phyloP scores from a whole-genome alignment of 768 basidiomycete genomes.

The Amanita phalloides region DNA sequence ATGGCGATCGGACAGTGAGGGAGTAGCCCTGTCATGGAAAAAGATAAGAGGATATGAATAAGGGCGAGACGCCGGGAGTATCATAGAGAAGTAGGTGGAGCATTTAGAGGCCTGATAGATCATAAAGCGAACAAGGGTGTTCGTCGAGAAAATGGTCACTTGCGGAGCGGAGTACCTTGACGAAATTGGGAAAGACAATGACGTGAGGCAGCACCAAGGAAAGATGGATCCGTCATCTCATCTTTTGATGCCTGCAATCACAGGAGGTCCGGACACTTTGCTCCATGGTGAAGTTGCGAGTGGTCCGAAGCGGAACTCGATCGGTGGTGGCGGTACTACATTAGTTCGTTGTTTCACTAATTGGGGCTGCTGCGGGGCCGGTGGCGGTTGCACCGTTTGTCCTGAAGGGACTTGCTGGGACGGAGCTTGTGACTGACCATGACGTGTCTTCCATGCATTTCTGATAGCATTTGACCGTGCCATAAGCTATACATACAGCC shows the following conservation, averaged over 20 bases:
- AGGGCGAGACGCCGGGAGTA: neutral
- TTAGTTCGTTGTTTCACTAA: conserved; percentile 8
- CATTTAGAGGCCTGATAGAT: neutral
- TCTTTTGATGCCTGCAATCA: conserved; percentile 57
- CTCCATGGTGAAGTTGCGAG: conserved; percentile 58
- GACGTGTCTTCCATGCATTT: conserved; percentile 65
- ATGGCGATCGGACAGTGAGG: neutral
- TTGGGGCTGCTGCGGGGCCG: conserved; percentile 15
- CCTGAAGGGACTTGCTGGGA: conserved; percentile 9
- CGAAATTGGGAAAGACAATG: neutral
- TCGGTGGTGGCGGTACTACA: conserved; percentile 16
- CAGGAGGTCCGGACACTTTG: conserved; percentile 57
- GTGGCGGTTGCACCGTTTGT: conserved; percentile 14
- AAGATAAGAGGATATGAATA: neutral
- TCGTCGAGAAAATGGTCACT: neutral
- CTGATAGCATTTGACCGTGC: conserved; percentile 54
- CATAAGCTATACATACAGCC: conserved; percentile 40
- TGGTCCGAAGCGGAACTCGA: conserved; percentile 52
- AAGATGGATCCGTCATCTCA: conserved; percentile 18
- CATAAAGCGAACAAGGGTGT: neutral
- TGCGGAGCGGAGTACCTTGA: neutral
- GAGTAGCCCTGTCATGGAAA: neutral
- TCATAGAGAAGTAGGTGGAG: neutral
- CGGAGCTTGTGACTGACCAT: conserved; percentile 23
- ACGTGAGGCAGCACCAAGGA: neutral